These are phyloP conservation scores for Lippia alba DNA, from an alignment of 305 asterid species.

Conservation along the genomic window DNA sequence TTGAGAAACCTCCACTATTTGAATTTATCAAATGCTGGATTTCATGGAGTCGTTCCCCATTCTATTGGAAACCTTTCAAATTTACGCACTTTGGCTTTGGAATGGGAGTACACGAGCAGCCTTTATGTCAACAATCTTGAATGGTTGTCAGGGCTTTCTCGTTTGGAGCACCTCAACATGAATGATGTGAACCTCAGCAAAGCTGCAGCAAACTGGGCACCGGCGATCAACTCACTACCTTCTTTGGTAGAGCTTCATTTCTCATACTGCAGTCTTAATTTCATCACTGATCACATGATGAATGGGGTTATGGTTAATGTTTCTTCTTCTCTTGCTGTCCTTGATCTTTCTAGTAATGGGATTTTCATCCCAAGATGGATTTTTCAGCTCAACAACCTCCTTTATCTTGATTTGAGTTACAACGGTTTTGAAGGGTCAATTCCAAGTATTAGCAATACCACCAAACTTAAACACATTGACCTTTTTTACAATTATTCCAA, in stretches of 20 bases:
- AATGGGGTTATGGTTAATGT: no score
- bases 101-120: neutral
- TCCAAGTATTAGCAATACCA: no score
- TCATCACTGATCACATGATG: no score
- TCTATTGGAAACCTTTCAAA: conserved; percentile 33
- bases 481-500: no score
- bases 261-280: conserved; percentile 27
- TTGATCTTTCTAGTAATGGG: no score
- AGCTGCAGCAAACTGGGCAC: conserved; percentile 32
- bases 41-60: conserved; percentile 26
- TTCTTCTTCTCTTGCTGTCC: no score
- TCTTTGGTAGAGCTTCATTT: conserved; percentile 27
- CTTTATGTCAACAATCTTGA: conserved; percentile 33
- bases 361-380: no score
- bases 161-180: conserved; percentile 39
- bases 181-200: conserved; percentile 30
- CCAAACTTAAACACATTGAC: no score
- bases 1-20: conserved; percentile 8
- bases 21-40: conserved; percentile 22
- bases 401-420: no score
- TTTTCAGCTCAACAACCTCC: no score
- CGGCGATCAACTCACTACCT: conserved; percentile 36
- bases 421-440: no score
- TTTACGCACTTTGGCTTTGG: conserved; percentile 34
- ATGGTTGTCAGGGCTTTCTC: conserved; percentile 38